Evolutionary conservation across 805 yeast genomes (phyloP).

Genomic region (Candida pseudofarinosa): DNA sequence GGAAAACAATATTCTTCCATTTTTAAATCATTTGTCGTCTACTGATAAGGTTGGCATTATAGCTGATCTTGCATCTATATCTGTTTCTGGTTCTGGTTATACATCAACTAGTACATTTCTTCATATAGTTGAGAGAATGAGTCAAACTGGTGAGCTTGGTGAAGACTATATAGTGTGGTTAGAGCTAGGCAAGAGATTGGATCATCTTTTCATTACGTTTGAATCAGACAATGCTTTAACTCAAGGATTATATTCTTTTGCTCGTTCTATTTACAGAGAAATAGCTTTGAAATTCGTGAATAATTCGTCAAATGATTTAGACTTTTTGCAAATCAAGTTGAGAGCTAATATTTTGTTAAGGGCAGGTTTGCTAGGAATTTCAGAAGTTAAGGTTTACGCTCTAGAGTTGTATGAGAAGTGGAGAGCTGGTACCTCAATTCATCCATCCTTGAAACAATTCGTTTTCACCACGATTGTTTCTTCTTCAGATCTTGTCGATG

Average conservation of each 20-base stretch:
- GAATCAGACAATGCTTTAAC: slow-evolving; percentile 17
- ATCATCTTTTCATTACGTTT: slow-evolving; percentile 34
- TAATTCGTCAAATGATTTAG: slow-evolving; percentile 14
- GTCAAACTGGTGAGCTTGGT: slow-evolving; percentile 25
- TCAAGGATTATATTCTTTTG: slow-evolving; percentile 27
- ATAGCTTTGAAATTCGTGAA: slow-evolving; percentile 25
- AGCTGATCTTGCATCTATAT: slow-evolving; percentile 49
- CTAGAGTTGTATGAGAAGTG: slow-evolving; percentile 23
- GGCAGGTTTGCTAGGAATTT: slow-evolving; percentile 37
- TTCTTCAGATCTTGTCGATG: slow-evolving; percentile 21
- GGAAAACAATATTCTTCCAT: slow-evolving; percentile 35
- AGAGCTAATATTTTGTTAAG: slow-evolving; percentile 36
- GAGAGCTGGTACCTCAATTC: slow-evolving; percentile 22
- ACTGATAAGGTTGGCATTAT: slow-evolving; percentile 52
- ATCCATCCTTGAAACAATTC: slow-evolving; percentile 43
- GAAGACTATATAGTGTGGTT: slow-evolving; percentile 50
- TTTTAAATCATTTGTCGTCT: slow-evolving; percentile 35
- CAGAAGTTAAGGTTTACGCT: slow-evolving; percentile 35
- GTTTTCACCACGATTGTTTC: slow-evolving; percentile 42
- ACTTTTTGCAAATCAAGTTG: slow-evolving; percentile 29
- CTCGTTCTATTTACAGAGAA: slow-evolving; percentile 25
- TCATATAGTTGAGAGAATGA: slow-evolving; percentile 31
- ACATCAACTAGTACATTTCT: slow-evolving; percentile 41
- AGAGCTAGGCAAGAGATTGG: slow-evolving; percentile 43
- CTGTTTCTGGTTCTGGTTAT: slow-evolving; percentile 40